Evolutionary conservation across 2,329 filamentous ascomycete genomes (phyloP).

Genomic region (Akanthomyces dipterigenus): DNA sequence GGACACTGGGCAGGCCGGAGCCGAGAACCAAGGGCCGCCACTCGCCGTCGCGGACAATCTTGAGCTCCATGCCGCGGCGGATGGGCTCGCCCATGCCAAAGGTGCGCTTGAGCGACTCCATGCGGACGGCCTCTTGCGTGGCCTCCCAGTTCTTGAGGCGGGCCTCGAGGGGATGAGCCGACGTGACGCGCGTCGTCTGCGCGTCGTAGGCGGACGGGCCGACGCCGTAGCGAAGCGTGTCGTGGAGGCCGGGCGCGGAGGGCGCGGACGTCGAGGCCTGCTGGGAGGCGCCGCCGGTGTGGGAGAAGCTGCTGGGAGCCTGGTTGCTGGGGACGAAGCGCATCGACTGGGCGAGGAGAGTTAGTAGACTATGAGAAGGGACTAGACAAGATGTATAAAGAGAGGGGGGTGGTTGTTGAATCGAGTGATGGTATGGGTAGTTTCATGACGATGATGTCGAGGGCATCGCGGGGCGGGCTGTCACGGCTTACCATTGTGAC

Average conservation of each 20-base stretch:
- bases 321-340: constrained; percentile 71
- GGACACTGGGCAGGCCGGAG: constrained; percentile 55
- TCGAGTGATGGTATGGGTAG: constrained; percentile 9
- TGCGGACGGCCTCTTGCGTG: constrained; percentile 81
- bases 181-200: constrained; percentile 33
- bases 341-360: constrained; percentile 57
- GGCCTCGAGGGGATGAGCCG: constrained; percentile 80
- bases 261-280: constrained; percentile 62
- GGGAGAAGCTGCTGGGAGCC: constrained; percentile 60
- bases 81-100: constrained; percentile 93
- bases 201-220: constrained; percentile 51
- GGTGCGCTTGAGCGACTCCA: constrained; percentile 77
- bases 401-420: not conserved
- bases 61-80: constrained; percentile 88
- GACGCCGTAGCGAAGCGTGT: constrained; percentile 82
- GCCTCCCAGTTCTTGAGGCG: constrained; percentile 85
- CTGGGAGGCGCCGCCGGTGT: constrained; percentile 34
- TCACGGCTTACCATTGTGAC: constrained; percentile 4
- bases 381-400: too few species aligned
- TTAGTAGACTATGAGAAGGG: constrained; percentile 13
- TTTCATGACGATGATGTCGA: not conserved
- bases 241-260: constrained; percentile 87
- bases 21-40: constrained; percentile 71
- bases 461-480: not conserved
- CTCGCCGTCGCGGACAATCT: constrained; percentile 72